Base-by-base conservation (phyloP, 1,139 yeast genomes). In the Kurtzmaniella quercitrusa region DNA sequence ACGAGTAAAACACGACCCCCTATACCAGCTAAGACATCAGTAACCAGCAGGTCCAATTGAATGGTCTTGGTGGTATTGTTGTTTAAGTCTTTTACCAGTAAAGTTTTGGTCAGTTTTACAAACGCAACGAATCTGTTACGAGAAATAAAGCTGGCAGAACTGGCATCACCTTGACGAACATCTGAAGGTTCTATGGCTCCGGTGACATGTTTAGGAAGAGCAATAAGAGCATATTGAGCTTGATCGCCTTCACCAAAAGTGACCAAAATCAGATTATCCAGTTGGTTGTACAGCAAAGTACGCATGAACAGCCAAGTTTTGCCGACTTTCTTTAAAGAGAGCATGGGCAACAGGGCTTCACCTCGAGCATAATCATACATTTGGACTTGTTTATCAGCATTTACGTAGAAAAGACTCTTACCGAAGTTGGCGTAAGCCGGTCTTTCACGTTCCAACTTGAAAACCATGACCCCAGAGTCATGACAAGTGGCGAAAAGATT, bases 391-490 rank as follows among this genome's bases (percentile, higher is more conserved):
- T 86, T 89, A 59, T 90, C 96, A 49, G 81, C 78, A 66, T 89
- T 90, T 55, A 91, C 82, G 59, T 77, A 93, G 53, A 77, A 80
- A 54, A 94, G 67, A 51, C 75, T 78, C 62, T 75, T 79, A 58
- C 80, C 79, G 68, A 80, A 81, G 37, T 84, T 63, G 3, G 90
- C 71, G 56, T 79, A 79, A 17, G 98, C 96, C 18, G 98, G 98
- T 63, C 98, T 82, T 73, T 94, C 99, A 60, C 98, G 85, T 63
- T 90, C 98, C 50, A 94, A 77, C 68, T 94, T 94, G 78, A 94
- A 94, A 44, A 94, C 95, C 96, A 93, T 91, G 25, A 91, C 96
- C 60, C 99, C 99, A 12, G 90, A 78, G 65, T 94, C 98, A 66
- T 93, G 98, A 58, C 96, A 94, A 34, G 97, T 87, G 42, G 97